phyloP scores from a whole-genome alignment of 306 rosid genomes.

The Trifolium subterraneum region DNA sequence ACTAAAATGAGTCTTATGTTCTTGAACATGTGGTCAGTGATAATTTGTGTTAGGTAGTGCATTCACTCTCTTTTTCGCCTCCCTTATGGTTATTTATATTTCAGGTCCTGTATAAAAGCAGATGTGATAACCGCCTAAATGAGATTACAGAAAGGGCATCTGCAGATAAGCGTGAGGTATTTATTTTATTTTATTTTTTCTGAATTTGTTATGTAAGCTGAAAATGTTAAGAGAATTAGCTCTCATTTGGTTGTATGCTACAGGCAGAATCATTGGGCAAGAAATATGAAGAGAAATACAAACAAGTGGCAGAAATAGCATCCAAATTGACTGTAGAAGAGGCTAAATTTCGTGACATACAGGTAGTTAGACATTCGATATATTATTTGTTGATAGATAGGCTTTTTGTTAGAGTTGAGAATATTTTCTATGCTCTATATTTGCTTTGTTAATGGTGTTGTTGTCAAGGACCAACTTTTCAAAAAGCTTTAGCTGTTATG shows the following conservation, averaged over 20 bases:
- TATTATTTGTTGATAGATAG: constrained; percentile 30
- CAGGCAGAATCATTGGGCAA: constrained; percentile 82
- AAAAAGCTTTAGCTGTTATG: constrained; percentile 1
- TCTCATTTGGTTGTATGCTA: constrained; percentile 40
- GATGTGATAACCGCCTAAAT: constrained; percentile 89
- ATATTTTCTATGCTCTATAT: constrained; percentile 25
- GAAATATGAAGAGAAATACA: constrained; percentile 93
- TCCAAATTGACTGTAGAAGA: constrained; percentile 91
- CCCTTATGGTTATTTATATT: constrained; percentile 36
- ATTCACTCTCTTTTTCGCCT: background rate
- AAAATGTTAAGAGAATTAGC: constrained; percentile 34
- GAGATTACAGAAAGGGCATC: constrained; percentile 96
- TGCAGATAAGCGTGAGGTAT: constrained; percentile 94
- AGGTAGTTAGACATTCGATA: constrained; percentile 58
- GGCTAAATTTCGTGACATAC: constrained; percentile 86
- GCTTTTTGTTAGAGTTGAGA: constrained; percentile 30
- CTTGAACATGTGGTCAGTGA: constrained; percentile 22
- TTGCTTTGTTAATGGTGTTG: constrained; percentile 9
- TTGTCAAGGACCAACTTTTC: constrained; percentile 4
- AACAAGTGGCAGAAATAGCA: constrained; percentile 90
- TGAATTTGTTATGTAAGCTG: constrained; percentile 27
- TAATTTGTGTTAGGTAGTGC: constrained; percentile 23
- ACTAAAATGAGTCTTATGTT: constrained; percentile 2
- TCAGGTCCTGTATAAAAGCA: constrained; percentile 88
- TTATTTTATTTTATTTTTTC: constrained; percentile 31